Evolutionary conservation across 176 grass and related monocot species (phyloP).

Genomic region (Hsuehochloa calcarea): DNA sequence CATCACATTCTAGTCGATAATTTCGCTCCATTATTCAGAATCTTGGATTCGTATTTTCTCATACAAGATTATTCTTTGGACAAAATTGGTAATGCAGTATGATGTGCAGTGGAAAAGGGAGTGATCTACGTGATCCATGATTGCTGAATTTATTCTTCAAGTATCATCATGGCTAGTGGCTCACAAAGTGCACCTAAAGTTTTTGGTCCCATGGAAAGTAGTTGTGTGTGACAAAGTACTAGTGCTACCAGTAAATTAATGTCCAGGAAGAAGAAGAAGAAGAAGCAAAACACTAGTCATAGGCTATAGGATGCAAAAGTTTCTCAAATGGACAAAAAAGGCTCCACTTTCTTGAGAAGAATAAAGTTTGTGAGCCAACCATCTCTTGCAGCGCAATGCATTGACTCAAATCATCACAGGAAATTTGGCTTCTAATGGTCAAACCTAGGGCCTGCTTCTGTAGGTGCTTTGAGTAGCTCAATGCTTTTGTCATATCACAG

Average conservation of each 20-base stretch:
- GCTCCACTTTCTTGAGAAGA: conserved; percentile 53
- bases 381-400: conserved; percentile 24
- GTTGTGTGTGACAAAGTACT: conserved; percentile 35
- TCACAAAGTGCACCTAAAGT: conserved; percentile 33
- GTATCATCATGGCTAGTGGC: conserved; percentile 20
- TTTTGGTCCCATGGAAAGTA: conserved; percentile 40
- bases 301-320: background rate
- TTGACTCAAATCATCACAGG: conserved; percentile 25
- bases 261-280: background rate
- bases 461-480: conserved; percentile 51
- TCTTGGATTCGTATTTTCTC: background rate
- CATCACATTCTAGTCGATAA: background rate
- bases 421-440: conserved; percentile 36
- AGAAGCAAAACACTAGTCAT: background rate
- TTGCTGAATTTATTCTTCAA: conserved; percentile 30
- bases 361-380: conserved; percentile 33
- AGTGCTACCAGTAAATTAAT: conserved; percentile 27
- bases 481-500: conserved; percentile 37
- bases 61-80: background rate
- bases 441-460: conserved; percentile 35
- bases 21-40: background rate
- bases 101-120: background rate
- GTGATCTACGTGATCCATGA: conserved; percentile 25
- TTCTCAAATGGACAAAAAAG: conserved; percentile 22
- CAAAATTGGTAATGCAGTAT: background rate